phyloP scores from a whole-genome alignment of 2,329 filamentous ascomycete genomes.

The Colletotrichum cereale region DNA sequence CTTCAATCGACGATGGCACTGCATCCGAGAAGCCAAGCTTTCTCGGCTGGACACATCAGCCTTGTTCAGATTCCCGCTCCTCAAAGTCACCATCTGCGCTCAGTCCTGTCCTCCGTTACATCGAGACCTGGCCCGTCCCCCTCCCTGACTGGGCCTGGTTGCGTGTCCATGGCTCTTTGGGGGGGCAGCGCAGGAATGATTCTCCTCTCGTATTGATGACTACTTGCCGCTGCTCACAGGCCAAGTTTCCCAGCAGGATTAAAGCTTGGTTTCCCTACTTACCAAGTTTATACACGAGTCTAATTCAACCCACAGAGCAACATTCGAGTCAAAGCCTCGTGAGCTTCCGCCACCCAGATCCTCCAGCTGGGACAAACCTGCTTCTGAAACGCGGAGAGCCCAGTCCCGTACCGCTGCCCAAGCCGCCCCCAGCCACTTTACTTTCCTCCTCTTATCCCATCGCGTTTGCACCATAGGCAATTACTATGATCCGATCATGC shows the following conservation, averaged over 20 bases:
- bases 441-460: constrained; percentile 1
- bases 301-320: neutral
- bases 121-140: no score
- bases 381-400: constrained; percentile 41
- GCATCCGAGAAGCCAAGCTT: constrained; percentile 25
- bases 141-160: neutral
- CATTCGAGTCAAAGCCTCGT: neutral
- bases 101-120: neutral
- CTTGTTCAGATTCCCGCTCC: constrained; percentile 18
- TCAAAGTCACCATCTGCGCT: constrained; percentile 17
- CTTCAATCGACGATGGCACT: neutral
- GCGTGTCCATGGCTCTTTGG: no score
- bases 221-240: neutral
- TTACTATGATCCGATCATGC: constrained; percentile 16
- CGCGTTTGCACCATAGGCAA: constrained; percentile 8
- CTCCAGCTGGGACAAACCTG: constrained; percentile 30
- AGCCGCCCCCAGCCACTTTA: constrained; percentile 11
- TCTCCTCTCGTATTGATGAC: neutral
- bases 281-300: neutral
- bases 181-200: no score
- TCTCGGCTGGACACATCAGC: constrained; percentile 18
- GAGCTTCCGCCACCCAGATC: neutral
- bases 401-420: constrained; percentile 32
- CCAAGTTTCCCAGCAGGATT: neutral
- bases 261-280: neutral